Evolutionary conservation across 305 asterid genomes (phyloP).

Genomic region (Rubia occidens): DNA sequence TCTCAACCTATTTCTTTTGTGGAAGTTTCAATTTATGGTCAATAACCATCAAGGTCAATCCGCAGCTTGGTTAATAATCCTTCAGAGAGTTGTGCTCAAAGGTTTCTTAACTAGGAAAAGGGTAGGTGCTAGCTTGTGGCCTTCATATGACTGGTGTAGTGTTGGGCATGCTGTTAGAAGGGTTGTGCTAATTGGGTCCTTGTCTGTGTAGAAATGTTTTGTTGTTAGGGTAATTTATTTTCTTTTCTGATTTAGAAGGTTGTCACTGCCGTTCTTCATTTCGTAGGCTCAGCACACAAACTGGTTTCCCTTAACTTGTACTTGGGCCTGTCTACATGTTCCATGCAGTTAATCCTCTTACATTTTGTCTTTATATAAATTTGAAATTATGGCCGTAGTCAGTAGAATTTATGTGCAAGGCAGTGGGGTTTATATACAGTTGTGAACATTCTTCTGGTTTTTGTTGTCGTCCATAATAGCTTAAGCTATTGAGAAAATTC

Average conservation of each 20-base stretch:
- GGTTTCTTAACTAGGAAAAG: background rate
- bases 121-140: background rate
- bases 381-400: background rate
- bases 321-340: background rate
- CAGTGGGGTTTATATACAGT: background rate
- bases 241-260: background rate
- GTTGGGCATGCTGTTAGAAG: background rate
- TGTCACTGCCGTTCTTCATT: background rate
- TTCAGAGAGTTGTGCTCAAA: background rate
- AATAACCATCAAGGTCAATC: background rate
- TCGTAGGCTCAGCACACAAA: too few relatives aligned
- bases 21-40: background rate
- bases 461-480: background rate
- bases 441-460: background rate
- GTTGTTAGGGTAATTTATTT: background rate
- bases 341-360: background rate
- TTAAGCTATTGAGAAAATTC: background rate
- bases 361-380: background rate
- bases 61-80: background rate
- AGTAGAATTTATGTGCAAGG: background rate
- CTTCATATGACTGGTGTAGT: background rate
- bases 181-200: background rate
- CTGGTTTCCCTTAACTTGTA: background rate
- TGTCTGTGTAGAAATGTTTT: too few relatives aligned
- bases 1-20: background rate